phyloP scores from a whole-genome alignment of 1,139 yeast genomes.

The Blastobotrys illinoisensis region DNA sequence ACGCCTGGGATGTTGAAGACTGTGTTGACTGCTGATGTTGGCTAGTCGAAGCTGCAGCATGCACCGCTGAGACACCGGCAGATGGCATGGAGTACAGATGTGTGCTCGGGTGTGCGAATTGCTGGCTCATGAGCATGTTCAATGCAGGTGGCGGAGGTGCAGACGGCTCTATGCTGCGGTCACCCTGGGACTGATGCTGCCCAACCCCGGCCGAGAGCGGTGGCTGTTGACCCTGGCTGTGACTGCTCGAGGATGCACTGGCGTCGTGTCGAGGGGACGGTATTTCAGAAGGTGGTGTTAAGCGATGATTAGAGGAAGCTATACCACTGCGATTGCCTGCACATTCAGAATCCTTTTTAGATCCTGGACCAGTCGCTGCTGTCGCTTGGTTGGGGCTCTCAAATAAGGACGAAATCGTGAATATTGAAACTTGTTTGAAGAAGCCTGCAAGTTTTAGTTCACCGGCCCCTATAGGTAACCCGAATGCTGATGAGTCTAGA shows the following conservation, averaged over 20 bases:
- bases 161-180: neutral
- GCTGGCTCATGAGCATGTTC: slow-evolving; percentile 3
- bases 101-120: slow-evolving; percentile 5
- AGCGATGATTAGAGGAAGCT: neutral
- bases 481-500: neutral
- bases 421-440: neutral
- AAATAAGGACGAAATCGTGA: neutral
- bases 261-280: neutral
- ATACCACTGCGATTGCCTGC: neutral
- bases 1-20: neutral
- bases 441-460: neutral
- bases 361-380: neutral
- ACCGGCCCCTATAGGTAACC: neutral
- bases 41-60: slow-evolving; percentile 9
- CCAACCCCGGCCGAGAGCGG: neutral
- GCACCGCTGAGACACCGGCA: slow-evolving; percentile 10
- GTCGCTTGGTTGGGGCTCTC: neutral
- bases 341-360: neutral
- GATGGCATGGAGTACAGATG: slow-evolving; percentile 11
- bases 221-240: neutral
- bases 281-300: neutral
- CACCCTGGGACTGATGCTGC: neutral
- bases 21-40: neutral
- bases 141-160: neutral
- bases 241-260: neutral